A percentile compares a stretch with the other conserved stretches of the same genome.
Evolutionary conservation across 257 asterid species (phyloP).

Genomic region (Lavandula angustifolia): DNA sequence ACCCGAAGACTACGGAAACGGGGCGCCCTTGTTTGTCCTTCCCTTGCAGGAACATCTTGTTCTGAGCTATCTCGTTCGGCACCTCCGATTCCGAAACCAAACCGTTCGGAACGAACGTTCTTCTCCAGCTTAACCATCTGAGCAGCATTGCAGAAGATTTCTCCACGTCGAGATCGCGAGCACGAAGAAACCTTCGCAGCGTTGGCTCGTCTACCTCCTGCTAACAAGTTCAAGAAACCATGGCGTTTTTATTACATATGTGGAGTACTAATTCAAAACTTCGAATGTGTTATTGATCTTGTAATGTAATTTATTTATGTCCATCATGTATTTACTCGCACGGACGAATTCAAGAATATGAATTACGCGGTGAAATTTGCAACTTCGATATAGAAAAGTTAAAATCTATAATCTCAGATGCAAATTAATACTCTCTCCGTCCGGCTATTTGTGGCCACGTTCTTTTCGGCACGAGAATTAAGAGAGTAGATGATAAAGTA

Average conservation of each 20-base stretch:
- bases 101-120: conserved; percentile 59
- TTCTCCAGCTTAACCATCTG: conserved; percentile 64
- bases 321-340: too few relatives aligned
- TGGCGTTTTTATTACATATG: background rate
- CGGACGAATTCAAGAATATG: too few relatives aligned
- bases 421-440: too few relatives aligned
- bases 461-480: too few relatives aligned
- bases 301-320: background rate
- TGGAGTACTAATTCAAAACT: background rate
- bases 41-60: conserved; percentile 76
- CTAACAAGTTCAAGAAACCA: background rate
- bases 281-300: background rate
- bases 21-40: conserved; percentile 68
- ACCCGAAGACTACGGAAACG: conserved; percentile 56
- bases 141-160: conserved; percentile 61
- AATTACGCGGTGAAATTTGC: too few relatives aligned
- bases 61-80: conserved; percentile 57
- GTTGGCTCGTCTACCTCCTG: conserved; percentile 68
- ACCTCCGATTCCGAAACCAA: conserved; percentile 49
- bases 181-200: conserved; percentile 76
- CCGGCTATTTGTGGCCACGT: too few relatives aligned
- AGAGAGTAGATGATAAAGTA: too few relatives aligned
- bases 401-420: too few relatives aligned
- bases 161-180: conserved; percentile 59
- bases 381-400: too few relatives aligned